These are phyloP conservation scores for Boletus vermiculosoides DNA, from an alignment of 768 basidiomycete species.

Conservation along the genomic window DNA sequence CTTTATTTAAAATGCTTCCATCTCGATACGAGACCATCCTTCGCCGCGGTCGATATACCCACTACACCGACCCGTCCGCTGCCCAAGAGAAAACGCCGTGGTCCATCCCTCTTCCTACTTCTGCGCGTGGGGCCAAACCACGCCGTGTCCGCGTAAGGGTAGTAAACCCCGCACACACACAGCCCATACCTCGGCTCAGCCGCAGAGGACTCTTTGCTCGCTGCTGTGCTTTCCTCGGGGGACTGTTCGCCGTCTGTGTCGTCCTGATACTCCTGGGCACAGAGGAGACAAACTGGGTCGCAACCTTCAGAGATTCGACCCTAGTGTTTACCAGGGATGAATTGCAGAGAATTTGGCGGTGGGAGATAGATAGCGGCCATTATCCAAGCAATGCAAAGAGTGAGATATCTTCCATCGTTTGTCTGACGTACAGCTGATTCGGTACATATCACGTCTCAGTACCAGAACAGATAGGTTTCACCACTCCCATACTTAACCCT, in stretches of 20 bases:
- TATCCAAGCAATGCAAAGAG: constrained; percentile 73
- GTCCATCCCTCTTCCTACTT: constrained; percentile 54
- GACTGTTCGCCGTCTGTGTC: constrained; percentile 48
- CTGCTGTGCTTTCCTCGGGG: constrained; percentile 48
- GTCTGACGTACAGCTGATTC: constrained; percentile 2
- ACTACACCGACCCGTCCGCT: constrained; percentile 29
- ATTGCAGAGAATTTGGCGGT: constrained; percentile 84
- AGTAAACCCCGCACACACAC: constrained; percentile 46
- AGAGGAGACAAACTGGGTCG: constrained; percentile 43
- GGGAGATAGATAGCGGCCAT: constrained; percentile 90
- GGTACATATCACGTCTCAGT: constrained; percentile 40
- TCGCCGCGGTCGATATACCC: constrained; percentile 5
- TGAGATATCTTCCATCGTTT: constrained; percentile 38
- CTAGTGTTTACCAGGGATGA: constrained; percentile 70
- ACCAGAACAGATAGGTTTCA: constrained; percentile 60
- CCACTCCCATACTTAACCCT: constrained; percentile 58
- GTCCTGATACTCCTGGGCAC: constrained; percentile 40
- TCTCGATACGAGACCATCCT: constrained; percentile 9
- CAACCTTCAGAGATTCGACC: constrained; percentile 51
- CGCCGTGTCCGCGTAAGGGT: constrained; percentile 59
- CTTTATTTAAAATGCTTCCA: neutral
- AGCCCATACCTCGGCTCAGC: constrained; percentile 46
- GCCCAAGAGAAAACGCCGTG: constrained; percentile 47
- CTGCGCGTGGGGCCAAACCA: constrained; percentile 50
- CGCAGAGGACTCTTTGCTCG: constrained; percentile 56